Evolutionary conservation across 495 filamentous ascomycete genomes (phyloP), one percentile per base, ranked within the genome.

Genomic region (Cercophora newfieldiana): DNA sequence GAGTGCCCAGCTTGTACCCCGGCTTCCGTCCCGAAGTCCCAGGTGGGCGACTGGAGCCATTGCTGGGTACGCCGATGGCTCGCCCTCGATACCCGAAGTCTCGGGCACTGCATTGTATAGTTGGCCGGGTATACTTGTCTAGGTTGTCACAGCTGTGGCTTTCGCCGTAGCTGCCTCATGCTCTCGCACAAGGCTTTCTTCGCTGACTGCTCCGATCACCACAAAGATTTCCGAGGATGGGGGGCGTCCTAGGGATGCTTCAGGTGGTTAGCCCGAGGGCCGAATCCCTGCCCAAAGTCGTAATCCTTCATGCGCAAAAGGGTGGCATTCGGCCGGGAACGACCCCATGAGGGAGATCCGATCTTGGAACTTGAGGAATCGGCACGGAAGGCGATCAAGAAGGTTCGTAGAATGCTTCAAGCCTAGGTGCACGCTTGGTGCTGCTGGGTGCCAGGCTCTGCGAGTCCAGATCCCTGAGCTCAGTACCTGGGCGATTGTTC

Each of bases 381-480:
- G 71, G 63, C 66, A 72, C 68, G 68, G 74, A 73, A 74, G 70
- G 67, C 72, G 70, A 74, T 76, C 73, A 74, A 66, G 70, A 71
- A 72, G 68, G 64, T 66, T 64, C 65, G 50, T 55, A 59, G 72
- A 73, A 68, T 72, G 70, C 55, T 57, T 68, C 49, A 19, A 48
- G 67, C 26, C 51, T 37, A 29, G 49, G 59, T 51, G 37, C 54
- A 7, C 18, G 54, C 44, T 51, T 54, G 5, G n/a, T 47, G 33
- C 31, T 54, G 5, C 7, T 47, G 33, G 8, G 30, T 21, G 19
- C 18, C n/a, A 12, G n/a, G 5, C 58, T 8, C 21, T 25, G 37
- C 31, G 57, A 26, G 24, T 24, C 37, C 57, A 48, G 57, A 30
- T 24, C 57, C 24, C 19, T 60, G 33, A 19, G 57, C 19, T 29